Evolutionary conservation across 2,329 filamentous ascomycete species (phyloP).

Genomic region (Camptophora hylomeconis): DNA sequence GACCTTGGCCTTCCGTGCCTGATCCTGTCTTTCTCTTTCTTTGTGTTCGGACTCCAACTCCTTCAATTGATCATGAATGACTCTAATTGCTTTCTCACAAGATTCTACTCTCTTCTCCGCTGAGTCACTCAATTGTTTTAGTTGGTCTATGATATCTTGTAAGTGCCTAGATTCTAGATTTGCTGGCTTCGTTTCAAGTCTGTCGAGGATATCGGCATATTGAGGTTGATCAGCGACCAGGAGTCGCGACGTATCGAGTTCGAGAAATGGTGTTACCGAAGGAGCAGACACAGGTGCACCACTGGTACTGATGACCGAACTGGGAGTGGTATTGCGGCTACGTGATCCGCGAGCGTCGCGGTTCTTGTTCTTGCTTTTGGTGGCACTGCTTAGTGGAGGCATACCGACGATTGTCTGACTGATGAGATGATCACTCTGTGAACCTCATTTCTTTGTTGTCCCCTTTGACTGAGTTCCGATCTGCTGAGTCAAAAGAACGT

Average conservation of each 20-base stretch:
- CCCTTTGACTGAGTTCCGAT: too few species aligned
- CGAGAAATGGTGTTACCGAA: conserved; percentile 39
- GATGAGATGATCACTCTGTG: too few species aligned
- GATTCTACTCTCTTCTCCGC: conserved; percentile 44
- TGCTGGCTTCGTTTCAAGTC: conserved; percentile 34
- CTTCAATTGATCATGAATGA: conserved; percentile 45
- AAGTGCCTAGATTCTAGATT: conserved; percentile 36
- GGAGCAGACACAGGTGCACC: conserved; percentile 23
- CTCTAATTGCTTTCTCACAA: conserved; percentile 47
- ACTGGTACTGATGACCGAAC: conserved; percentile 38
- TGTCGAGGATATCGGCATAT: conserved; percentile 46
- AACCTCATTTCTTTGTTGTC: too few species aligned
- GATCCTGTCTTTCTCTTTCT: conserved; percentile 35
- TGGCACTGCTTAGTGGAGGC: conserved; percentile 26
- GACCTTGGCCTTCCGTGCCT: conserved; percentile 31
- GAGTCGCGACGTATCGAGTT: conserved; percentile 36
- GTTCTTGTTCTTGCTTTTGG: conserved; percentile 40
- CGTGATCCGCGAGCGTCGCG: conserved; percentile 40
- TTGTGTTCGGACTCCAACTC: conserved; percentile 40
- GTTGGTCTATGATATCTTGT: conserved; percentile 38
- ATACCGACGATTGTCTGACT: too few species aligned
- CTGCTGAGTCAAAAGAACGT: too few species aligned
- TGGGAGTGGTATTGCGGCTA: conserved; percentile 52
- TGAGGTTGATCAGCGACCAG: conserved; percentile 35
- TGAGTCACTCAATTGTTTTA: conserved; percentile 43